Percentiles rank a stretch among this genome's conserved stretches.
phyloP scores from a whole-genome alignment of 2,329 filamentous ascomycete genomes.

The Alternaria longipes region DNA sequence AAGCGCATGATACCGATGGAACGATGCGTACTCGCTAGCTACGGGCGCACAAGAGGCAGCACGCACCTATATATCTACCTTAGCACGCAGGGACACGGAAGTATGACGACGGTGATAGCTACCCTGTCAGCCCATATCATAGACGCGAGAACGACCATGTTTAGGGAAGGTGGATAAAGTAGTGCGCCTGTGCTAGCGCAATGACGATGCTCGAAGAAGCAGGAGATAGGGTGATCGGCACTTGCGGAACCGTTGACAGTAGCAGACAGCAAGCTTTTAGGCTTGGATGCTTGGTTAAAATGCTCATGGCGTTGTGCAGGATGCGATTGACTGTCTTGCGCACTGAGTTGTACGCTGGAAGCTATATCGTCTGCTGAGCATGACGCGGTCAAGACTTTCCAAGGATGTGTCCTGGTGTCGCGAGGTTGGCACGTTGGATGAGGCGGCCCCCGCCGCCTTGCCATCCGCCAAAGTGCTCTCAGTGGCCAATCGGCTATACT shows the following conservation, averaged over 20 bases:
- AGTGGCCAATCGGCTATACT: neutral
- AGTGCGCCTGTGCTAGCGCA: conserved; percentile 20
- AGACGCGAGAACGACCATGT: conserved; percentile 17
- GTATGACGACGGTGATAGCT: conserved; percentile 9
- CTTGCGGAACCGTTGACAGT: conserved; percentile 19
- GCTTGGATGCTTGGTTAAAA: conserved; percentile 4
- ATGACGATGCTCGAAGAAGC: conserved; percentile 31
- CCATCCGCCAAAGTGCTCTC: neutral
- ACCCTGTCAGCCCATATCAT: conserved; percentile 17
- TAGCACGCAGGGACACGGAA: neutral
- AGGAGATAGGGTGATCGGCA: conserved; percentile 37
- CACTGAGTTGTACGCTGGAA: neutral
- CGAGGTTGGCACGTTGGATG: conserved; percentile 3
- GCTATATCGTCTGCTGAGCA: neutral
- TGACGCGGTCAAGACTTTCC: conserved; percentile 3
- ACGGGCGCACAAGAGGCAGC: neutral
- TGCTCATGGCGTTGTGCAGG: neutral
- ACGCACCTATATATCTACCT: conserved; percentile 14
- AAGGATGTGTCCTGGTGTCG: neutral
- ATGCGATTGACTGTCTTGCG: neutral
- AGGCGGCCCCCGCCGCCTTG: neutral
- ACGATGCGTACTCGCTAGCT: conserved; percentile 8
- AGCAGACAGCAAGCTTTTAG: conserved; percentile 21
- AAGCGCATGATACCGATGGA: conserved; percentile 35
- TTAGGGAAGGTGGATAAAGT: conserved; percentile 42